Evolutionary conservation across 139 green algal genomes (phyloP).

Genomic region (Chlamydomonas schloesseri): DNA sequence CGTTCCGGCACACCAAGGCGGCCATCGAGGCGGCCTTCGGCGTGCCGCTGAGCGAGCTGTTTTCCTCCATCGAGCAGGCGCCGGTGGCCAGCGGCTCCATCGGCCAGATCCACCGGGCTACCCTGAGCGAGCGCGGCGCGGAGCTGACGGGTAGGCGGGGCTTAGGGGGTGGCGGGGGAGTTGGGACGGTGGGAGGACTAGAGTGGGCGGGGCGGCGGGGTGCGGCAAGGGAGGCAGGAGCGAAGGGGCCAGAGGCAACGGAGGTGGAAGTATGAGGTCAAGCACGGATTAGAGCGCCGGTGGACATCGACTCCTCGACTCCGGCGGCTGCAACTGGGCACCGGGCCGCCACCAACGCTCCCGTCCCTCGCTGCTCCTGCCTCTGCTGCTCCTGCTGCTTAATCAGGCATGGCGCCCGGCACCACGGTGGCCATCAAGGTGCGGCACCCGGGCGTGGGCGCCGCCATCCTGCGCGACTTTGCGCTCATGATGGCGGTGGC

Average conservation of each 20-base stretch:
- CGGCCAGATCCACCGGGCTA: slow-evolving; percentile 86
- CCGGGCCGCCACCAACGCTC: not conserved
- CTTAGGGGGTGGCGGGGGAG: not conserved
- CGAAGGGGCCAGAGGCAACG: no score
- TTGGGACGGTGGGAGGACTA: not conserved
- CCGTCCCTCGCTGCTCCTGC: not conserved
- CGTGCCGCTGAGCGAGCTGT: slow-evolving; percentile 83
- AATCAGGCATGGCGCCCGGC: slow-evolving; percentile 60
- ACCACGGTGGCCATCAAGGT: slow-evolving; percentile 91
- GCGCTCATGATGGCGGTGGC: slow-evolving; percentile 92
- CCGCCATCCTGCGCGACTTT: slow-evolving; percentile 94
- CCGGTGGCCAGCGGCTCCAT: slow-evolving; percentile 95
- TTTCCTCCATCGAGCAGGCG: slow-evolving; percentile 83
- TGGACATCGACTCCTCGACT: no score
- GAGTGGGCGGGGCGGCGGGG: no score
- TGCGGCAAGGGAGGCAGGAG: no score
- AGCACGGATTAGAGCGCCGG: no score
- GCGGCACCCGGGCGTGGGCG: slow-evolving; percentile 90
- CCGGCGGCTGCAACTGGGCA: no score
- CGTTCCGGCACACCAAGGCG: slow-evolving; percentile 68
- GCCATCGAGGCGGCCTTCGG: slow-evolving; percentile 80
- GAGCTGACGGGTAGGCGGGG: slow-evolving; percentile 51
- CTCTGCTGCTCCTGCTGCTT: not conserved
- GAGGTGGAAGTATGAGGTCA: no score
- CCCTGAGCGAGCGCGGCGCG: slow-evolving; percentile 73